Percentiles rank a stretch among this genome's conserved stretches.
These are phyloP conservation scores for Phaeosphaeriaceae sp. DNA, from an alignment of 2,329 filamentous ascomycete genomes.

Conservation along the genomic window DNA sequence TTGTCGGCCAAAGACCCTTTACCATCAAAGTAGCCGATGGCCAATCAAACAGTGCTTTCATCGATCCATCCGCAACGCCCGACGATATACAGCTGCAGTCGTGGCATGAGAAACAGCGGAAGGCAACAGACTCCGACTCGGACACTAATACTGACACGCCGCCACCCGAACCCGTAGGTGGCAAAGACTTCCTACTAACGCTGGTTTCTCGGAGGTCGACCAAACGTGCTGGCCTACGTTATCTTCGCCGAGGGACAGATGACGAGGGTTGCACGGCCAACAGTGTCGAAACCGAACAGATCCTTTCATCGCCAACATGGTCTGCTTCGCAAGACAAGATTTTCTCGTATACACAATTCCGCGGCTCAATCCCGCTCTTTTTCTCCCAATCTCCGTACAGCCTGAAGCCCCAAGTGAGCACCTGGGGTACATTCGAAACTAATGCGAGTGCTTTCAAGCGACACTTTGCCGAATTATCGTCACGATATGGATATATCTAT, in stretches of 20 bases:
- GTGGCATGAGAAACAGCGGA: constrained; percentile 40
- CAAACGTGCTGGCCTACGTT: constrained; percentile 86
- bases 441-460: constrained; percentile 81
- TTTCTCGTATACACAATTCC: constrained; percentile 85
- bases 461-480: constrained; percentile 76
- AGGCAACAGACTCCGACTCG: constrained; percentile 25
- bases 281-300: constrained; percentile 92
- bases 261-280: constrained; percentile 91
- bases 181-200: constrained; percentile 76
- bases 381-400: constrained; percentile 96
- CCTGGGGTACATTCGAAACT: constrained; percentile 80
- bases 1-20: constrained; percentile 87
- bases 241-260: constrained; percentile 88
- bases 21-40: constrained; percentile 65
- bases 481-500: constrained; percentile 78
- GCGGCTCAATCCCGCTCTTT: constrained; percentile 92
- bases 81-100: constrained; percentile 47
- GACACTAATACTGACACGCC: constrained; percentile 18
- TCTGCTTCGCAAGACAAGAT: constrained; percentile 64
- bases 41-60: constrained; percentile 40
- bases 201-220: constrained; percentile 89
- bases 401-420: constrained; percentile 82
- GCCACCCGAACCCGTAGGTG: constrained; percentile 44
- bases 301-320: constrained; percentile 78
- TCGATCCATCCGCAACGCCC: constrained; percentile 42